phyloP scores from a whole-genome alignment of 2,329 filamentous ascomycete species.

The Phyllosticta paracitricarpa region DNA sequence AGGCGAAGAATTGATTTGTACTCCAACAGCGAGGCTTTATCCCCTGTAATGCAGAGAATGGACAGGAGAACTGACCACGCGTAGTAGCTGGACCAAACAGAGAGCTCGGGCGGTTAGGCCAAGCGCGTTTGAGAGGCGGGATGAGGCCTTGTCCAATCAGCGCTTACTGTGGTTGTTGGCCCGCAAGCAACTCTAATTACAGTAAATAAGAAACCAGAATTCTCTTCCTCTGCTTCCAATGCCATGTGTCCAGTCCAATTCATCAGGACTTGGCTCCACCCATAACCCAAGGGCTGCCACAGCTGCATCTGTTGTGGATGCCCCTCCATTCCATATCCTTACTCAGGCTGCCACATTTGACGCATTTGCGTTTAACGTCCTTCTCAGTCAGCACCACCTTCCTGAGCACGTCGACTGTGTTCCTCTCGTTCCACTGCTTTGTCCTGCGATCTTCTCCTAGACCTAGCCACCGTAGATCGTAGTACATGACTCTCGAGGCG shows the following conservation, averaged over 20 bases:
- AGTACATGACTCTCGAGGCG: slow-evolving; percentile 59
- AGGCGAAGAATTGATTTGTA: not conserved
- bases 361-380: slow-evolving; percentile 27
- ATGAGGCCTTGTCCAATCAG: not conserved
- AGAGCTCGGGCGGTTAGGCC: not conserved
- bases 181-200: not conserved
- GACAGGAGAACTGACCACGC: not conserved
- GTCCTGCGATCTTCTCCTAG: slow-evolving; percentile 49
- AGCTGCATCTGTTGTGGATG: slow-evolving; percentile 30
- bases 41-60: not conserved
- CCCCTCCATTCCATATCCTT: slow-evolving; percentile 35
- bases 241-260: not conserved
- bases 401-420: slow-evolving; percentile 49
- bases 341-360: slow-evolving; percentile 36
- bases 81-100: not conserved
- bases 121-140: not conserved
- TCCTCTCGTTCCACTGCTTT: slow-evolving; percentile 50
- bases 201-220: not conserved
- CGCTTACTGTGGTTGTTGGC: not conserved
- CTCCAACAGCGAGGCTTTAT: too few species aligned
- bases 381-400: slow-evolving; percentile 27
- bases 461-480: slow-evolving; percentile 60
- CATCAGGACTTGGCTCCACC: slow-evolving; percentile 8
- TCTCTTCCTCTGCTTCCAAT: not conserved
- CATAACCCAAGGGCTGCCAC: slow-evolving; percentile 29